phyloP scores from a whole-genome alignment of 1,284 basidiomycete genomes.

The Singerocomus rubriflavus region DNA sequence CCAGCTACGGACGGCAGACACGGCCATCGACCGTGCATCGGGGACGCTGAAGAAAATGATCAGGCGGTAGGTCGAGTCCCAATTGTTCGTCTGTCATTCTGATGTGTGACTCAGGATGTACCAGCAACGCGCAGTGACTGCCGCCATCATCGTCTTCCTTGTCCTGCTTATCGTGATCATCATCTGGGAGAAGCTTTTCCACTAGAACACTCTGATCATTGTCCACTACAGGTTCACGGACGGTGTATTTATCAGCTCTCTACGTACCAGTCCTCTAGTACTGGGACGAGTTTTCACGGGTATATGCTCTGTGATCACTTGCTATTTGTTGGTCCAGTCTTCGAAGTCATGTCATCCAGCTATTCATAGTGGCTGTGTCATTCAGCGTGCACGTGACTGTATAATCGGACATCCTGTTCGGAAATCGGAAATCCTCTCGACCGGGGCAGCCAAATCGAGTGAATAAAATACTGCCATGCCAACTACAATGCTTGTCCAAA shows the following conservation, averaged over 20 bases:
- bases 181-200: conserved; percentile 65
- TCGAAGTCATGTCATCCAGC: too few relatives aligned
- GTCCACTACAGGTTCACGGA: conserved; percentile 15
- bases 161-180: conserved; percentile 69
- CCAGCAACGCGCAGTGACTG: conserved; percentile 72
- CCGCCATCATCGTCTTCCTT: conserved; percentile 65
- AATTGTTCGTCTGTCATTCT: conserved; percentile 10
- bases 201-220: conserved; percentile 23
- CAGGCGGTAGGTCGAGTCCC: conserved; percentile 49
- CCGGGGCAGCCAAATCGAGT: conserved; percentile 28
- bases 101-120: conserved; percentile 62
- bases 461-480: conserved; percentile 25
- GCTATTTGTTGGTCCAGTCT: too few relatives aligned
- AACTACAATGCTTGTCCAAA: conserved; percentile 35
- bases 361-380: too few relatives aligned
- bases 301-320: too few relatives aligned
- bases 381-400: too few relatives aligned
- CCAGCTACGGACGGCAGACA: conserved; percentile 68
- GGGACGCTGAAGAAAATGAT: conserved; percentile 78
- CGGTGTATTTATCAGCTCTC: conserved; percentile 30
- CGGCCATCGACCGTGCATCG: conserved; percentile 69
- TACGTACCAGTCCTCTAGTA: conserved; percentile 18
- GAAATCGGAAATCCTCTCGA: too few relatives aligned
- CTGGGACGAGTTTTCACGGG: too few relatives aligned
- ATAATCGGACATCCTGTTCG: too few relatives aligned